Evolutionary conservation across 2,329 filamentous ascomycete genomes (phyloP).

Genomic region (Bipolaris oryzae): DNA sequence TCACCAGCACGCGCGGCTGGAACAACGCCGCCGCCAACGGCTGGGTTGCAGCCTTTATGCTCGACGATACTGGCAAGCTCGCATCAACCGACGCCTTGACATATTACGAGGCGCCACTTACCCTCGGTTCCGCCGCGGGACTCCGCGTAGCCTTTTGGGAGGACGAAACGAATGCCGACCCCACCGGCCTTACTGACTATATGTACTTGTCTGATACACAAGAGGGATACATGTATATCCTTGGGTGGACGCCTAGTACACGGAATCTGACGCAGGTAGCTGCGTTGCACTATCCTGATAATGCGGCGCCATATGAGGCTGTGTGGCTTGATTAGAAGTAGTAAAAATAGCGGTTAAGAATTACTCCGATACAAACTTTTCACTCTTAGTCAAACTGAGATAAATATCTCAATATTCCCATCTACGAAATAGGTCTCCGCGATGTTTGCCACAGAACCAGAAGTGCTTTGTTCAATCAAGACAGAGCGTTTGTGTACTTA

Average conservation of each 20-base stretch:
- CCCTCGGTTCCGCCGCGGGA: conserved; percentile 3
- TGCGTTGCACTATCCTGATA: not conserved
- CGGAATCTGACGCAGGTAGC: too few species aligned
- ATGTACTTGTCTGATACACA: conserved; percentile 9
- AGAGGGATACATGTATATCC: conserved; percentile 8
- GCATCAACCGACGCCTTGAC: not conserved
- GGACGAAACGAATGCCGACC: not conserved
- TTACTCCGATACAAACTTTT: too few species aligned
- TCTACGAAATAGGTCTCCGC: too few species aligned
- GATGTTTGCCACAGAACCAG: too few species aligned
- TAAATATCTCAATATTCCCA: too few species aligned
- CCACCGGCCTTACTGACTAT: not conserved
- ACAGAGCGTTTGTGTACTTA: too few species aligned
- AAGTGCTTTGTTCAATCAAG: too few species aligned
- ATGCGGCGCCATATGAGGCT: conserved; percentile 5
- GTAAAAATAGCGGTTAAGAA: too few species aligned
- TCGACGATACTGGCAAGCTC: not conserved
- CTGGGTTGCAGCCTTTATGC: conserved; percentile 5
- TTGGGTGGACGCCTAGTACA: not conserved
- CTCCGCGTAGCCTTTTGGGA: conserved; percentile 5
- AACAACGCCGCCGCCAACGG: conserved; percentile 8
- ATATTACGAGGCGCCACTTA: conserved; percentile 5
- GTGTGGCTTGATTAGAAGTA: conserved; percentile 3
- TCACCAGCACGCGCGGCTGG: conserved; percentile 6
- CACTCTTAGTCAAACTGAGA: too few species aligned